These are phyloP conservation scores for Boletus subparvulus DNA, from an alignment of 768 basidiomycete genomes.

Conservation along the genomic window DNA sequence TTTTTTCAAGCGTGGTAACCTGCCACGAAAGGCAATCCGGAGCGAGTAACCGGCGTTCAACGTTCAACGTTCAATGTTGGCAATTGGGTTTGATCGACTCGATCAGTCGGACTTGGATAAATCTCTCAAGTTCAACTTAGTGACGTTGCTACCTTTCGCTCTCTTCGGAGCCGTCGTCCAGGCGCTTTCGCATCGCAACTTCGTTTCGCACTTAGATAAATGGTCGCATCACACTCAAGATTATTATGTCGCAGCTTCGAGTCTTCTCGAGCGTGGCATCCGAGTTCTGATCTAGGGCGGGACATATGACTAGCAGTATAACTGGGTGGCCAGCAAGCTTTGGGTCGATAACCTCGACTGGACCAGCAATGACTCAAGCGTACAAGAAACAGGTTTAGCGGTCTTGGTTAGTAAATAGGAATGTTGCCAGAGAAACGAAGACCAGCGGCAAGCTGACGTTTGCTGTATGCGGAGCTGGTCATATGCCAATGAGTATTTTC, in stretches of 20 bases:
- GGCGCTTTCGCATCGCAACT: constrained; percentile 44
- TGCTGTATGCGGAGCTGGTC: constrained; percentile 66
- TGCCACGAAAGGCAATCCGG: constrained; percentile 22
- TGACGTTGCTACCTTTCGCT: constrained; percentile 2
- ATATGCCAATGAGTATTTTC: constrained; percentile 52
- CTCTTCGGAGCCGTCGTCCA: neutral
- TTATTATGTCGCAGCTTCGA: constrained; percentile 49
- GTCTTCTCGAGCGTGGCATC: constrained; percentile 52
- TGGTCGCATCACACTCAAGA: constrained; percentile 55
- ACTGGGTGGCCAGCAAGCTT: constrained; percentile 62
- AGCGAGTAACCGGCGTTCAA: neutral
- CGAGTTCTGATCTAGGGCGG: constrained; percentile 57
- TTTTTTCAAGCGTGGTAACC: constrained; percentile 38
- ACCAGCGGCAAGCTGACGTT: constrained; percentile 59
- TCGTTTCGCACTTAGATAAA: constrained; percentile 61
- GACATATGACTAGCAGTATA: constrained; percentile 56
- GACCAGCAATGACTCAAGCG: constrained; percentile 45
- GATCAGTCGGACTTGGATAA: neutral
- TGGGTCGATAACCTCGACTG: constrained; percentile 63
- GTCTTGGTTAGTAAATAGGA: constrained; percentile 57
- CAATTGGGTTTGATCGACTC: neutral
- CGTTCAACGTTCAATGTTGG: neutral
- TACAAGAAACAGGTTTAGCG: constrained; percentile 45
- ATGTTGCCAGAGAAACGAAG: constrained; percentile 56
- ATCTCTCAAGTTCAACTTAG: neutral